Conservation (phyloP, 371 early-diverging fungal species). For the Mortierella sp. region DNA sequence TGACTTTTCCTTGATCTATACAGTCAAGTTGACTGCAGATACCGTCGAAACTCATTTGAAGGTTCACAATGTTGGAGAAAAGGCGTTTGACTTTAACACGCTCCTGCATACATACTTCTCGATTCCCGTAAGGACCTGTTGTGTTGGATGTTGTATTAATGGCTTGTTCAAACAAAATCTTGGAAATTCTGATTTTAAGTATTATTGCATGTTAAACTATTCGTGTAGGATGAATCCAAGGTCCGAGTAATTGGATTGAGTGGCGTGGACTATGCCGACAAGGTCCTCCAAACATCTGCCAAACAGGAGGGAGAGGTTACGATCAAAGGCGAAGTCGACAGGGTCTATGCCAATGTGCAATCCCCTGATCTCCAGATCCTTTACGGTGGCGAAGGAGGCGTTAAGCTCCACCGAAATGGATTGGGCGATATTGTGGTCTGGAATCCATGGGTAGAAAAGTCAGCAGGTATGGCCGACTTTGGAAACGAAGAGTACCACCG, state of each 20-base stretch:
- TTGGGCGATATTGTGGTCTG: conserved; percentile 82
- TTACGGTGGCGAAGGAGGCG: conserved; percentile 23
- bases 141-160: neutral
- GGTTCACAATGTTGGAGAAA: conserved; percentile 79
- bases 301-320: conserved; percentile 84
- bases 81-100: conserved; percentile 84
- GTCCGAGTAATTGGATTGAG: conserved; percentile 74
- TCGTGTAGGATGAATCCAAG: conserved; percentile 67
- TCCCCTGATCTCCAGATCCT: conserved; percentile 63
- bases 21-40: conserved; percentile 79
- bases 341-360: conserved; percentile 62
- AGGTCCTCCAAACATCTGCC: conserved; percentile 78
- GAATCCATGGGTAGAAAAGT: conserved; percentile 97
- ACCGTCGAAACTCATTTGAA: conserved; percentile 75
- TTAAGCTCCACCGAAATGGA: conserved; percentile 27
- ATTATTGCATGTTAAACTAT: neutral
- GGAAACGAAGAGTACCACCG: conserved; percentile 83
- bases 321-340: conserved; percentile 66
- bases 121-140: conserved; percentile 66
- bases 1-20: conserved; percentile 84
- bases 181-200: neutral
- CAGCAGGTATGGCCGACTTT: conserved; percentile 91
- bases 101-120: conserved; percentile 93
- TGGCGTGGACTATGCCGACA: conserved; percentile 77
- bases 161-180: neutral